A percentile compares a stretch with the other conserved stretches of the same genome.
Evolutionary conservation across 2,329 filamentous ascomycete species (phyloP).

Genomic region (Cordyceps militaris): DNA sequence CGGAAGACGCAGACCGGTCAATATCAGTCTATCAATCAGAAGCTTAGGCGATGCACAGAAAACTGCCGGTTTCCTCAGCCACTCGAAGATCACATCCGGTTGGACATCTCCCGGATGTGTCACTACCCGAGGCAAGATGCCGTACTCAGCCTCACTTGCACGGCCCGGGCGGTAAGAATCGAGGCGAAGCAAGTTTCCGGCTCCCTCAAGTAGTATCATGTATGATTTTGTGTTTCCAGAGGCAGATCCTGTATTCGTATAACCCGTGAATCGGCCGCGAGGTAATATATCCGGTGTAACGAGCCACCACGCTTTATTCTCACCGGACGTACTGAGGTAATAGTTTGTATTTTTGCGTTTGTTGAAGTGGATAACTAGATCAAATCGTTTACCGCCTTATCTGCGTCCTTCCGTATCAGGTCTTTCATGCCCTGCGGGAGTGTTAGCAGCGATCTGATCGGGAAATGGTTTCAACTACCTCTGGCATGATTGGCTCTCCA

Average conservation of each 20-base stretch:
- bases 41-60: not conserved
- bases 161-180: not conserved
- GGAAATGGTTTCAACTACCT: conserved; percentile 50
- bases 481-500: conserved; percentile 82
- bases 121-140: not conserved
- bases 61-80: not conserved
- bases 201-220: not conserved
- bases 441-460: conserved; percentile 4
- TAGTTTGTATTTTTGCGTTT: not conserved
- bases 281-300: not conserved
- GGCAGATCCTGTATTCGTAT: not conserved
- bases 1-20: not conserved
- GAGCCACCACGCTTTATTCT: not conserved
- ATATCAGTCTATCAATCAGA: not conserved
- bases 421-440: conserved; percentile 77
- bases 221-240: not conserved
- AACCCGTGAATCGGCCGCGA: not conserved
- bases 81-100: not conserved
- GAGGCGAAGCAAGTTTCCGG: not conserved
- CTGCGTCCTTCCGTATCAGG: conserved; percentile 85
- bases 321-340: not conserved
- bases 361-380: conserved; percentile 40
- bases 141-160: not conserved
- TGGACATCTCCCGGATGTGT: not conserved
- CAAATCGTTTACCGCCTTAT: conserved; percentile 83